phyloP scores from a whole-genome alignment of 768 basidiomycete species.

The Suillus bovinus region DNA sequence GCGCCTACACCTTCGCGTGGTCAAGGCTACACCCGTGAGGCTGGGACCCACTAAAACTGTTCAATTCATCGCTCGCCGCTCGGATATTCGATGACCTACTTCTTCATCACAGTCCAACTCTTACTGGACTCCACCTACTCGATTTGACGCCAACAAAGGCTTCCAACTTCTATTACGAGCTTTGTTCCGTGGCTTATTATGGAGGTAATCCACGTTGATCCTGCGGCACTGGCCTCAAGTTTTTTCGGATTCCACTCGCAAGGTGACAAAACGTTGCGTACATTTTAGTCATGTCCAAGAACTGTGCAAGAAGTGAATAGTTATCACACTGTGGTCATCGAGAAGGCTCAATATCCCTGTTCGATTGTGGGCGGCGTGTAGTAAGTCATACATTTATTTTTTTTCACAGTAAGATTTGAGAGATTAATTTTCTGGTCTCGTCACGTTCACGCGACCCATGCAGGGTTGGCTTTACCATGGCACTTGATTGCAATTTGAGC shows the following conservation, averaged over 20 bases:
- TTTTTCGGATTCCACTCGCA: not conserved
- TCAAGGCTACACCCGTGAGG: not conserved
- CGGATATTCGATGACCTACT: conserved; percentile 1
- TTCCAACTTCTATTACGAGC: conserved; percentile 1
- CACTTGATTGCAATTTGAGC: not conserved
- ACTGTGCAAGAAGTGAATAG: not conserved
- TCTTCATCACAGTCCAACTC: conserved; percentile 2
- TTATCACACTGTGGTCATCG: not conserved
- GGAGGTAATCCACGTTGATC: not conserved
- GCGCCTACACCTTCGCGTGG: not conserved
- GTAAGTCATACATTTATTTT: not conserved
- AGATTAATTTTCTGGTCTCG: not conserved
- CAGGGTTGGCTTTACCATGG: not conserved
- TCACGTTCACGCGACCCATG: not conserved
- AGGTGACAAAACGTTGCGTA: not conserved
- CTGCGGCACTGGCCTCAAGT: no score
- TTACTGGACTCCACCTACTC: not conserved
- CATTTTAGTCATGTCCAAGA: not conserved
- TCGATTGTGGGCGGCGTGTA: not conserved
- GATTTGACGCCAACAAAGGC: conserved; percentile 4
- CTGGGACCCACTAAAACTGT: not conserved
- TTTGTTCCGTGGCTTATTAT: conserved; percentile 1
- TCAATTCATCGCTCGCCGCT: no score
- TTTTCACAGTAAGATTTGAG: not conserved
- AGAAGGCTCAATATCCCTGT: not conserved